Evolutionary conservation across 2,329 filamentous ascomycete species (phyloP).

Genomic region (Xylariaceae sp.): DNA sequence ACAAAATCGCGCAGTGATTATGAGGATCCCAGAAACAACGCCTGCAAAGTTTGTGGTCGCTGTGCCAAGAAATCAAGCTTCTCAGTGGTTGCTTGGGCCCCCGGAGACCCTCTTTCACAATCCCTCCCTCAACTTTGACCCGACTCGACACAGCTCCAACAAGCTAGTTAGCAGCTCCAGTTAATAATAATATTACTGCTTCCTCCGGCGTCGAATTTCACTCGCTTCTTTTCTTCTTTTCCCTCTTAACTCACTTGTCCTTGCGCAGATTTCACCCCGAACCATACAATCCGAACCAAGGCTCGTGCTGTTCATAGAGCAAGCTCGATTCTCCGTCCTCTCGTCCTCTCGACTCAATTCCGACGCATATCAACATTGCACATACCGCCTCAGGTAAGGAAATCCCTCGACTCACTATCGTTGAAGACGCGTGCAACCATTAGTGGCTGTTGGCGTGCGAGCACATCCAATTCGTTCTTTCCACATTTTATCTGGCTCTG

Average conservation of each 20-base stretch:
- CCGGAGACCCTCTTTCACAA: slow-evolving; percentile 3
- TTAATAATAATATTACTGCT: slow-evolving; percentile 27
- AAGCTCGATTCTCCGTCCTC: slow-evolving; percentile 18
- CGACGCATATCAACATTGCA: too few relatives aligned
- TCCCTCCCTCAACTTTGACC: slow-evolving; percentile 21
- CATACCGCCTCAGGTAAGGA: slow-evolving; percentile 15
- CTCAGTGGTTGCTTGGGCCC: slow-evolving; percentile 16
- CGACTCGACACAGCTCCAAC: slow-evolving; percentile 13
- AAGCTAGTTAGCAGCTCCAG: slow-evolving; percentile 18
- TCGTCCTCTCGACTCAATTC: slow-evolving; percentile 6
- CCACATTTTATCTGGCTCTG: slow-evolving; percentile 2
- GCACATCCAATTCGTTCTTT: slow-evolving; percentile 1
- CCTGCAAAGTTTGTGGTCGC: slow-evolving; percentile 22
- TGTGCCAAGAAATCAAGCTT: slow-evolving; percentile 27
- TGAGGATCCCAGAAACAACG: slow-evolving; percentile 13
- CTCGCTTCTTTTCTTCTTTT: slow-evolving; percentile 20
- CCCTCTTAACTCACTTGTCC: slow-evolving; percentile 33
- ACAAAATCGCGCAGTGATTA: slow-evolving; percentile 31
- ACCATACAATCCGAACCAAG: slow-evolving; percentile 27
- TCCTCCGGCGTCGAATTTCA: slow-evolving; percentile 23
- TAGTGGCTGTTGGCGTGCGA: too few relatives aligned
- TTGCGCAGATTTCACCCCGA: slow-evolving; percentile 25
- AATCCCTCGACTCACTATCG: slow-evolving; percentile 16
- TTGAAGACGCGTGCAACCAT: too few relatives aligned
- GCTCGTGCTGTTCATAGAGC: slow-evolving; percentile 33